Base-by-base conservation (phyloP, 139 green algal species). In the Monoraphidium neglectum region DNA sequence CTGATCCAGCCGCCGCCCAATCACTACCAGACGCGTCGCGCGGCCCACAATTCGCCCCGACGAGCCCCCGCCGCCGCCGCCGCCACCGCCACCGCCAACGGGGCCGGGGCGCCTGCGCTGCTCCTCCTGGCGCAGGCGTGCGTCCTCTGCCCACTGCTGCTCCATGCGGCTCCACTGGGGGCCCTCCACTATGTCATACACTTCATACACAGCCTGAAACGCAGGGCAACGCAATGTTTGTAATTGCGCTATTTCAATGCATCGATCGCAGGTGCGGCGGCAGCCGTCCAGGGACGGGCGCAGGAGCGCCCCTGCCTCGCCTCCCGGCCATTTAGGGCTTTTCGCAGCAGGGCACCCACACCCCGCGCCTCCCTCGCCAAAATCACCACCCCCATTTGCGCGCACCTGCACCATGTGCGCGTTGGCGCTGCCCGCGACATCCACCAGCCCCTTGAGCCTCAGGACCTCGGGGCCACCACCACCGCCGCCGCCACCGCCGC, bases 401-500 rank as follows among this genome's bases (percentile, higher is more conserved):
- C 38, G 46, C 81, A 82, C 84, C 77, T 89, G 87, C 18, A 94
- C 75, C 30, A 93, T 40, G 38, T 93, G 81, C 40, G 81, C 86
- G 0, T 51, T 23, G 26, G 21, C 24, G 62, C 74, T 88, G 71
- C 85, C 89, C 2, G 38, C 36, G 28, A 93, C 75, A n/a, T 81
- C 64, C 21, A 97, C 74, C 47, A 96, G 51, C 0, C 88, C 93
- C 73, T 97, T 97, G 70, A 96, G 88, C 3, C 93, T 81, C 35
- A 91, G 92, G 1, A 97, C 62, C 64, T 96, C 86, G 0, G 72
- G 33, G 1, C 80, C 74, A 36, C 12, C 54, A 49, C 70, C 56
- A 90, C 33, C 77, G 68, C 81, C 47, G 24, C 13, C 32, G 81
- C 33, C 36, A 82, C 40, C 57, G 47, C 67, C 32, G 62, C 43